Evolutionary conservation across 2,329 filamentous ascomycete genomes (phyloP).

Genomic region (Xylariomycetidae sp.): DNA sequence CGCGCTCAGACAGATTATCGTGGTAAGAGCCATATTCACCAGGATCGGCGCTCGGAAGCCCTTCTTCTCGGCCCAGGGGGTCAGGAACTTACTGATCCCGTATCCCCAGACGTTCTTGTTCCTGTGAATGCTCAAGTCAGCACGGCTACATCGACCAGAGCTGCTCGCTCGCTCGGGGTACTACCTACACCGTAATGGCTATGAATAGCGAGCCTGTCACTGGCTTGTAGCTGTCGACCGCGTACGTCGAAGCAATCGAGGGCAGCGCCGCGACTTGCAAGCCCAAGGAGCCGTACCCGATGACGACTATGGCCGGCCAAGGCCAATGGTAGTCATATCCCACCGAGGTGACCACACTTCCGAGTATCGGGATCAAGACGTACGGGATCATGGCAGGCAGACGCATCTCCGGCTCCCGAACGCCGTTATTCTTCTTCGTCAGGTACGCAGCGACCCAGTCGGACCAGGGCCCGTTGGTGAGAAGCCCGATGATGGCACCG

Average conservation of each 20-base stretch:
- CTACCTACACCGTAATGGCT: constrained; percentile 43
- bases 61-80: constrained; percentile 18
- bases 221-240: constrained; percentile 61
- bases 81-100: constrained; percentile 24
- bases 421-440: constrained; percentile 38
- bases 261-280: constrained; percentile 45
- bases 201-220: constrained; percentile 56
- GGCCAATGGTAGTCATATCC: constrained; percentile 44
- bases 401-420: constrained; percentile 45
- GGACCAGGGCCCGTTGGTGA: constrained; percentile 37
- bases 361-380: constrained; percentile 39
- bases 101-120: constrained; percentile 27
- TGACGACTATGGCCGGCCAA: constrained; percentile 43
- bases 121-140: constrained; percentile 4
- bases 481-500: constrained; percentile 36
- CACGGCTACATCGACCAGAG: no score
- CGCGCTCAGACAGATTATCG: constrained; percentile 15
- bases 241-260: constrained; percentile 54
- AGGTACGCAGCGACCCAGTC: constrained; percentile 37
- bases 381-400: constrained; percentile 41
- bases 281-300: constrained; percentile 37
- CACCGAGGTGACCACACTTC: constrained; percentile 38
- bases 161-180: background rate
- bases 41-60: constrained; percentile 21
- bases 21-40: constrained; percentile 22